These are phyloP conservation scores for Sedum album DNA, from an alignment of 164 flowering plant genomes.

Conservation along the genomic window DNA sequence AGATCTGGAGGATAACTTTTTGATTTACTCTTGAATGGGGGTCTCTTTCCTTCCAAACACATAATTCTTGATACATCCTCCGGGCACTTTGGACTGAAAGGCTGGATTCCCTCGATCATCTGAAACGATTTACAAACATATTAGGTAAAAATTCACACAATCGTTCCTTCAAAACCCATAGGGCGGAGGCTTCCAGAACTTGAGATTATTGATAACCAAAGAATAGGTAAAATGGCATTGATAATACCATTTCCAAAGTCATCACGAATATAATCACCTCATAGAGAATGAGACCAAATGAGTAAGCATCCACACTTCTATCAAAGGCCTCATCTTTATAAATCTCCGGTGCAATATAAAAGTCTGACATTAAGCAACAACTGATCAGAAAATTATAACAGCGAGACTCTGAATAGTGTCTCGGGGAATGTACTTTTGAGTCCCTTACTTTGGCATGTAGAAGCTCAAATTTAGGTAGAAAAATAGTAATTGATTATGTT, in stretches of 20 bases:
- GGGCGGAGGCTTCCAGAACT: background rate
- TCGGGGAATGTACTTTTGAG: background rate
- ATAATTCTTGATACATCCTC: constrained; percentile 62
- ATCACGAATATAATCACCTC: constrained; percentile 61
- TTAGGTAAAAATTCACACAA: background rate
- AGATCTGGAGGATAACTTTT: constrained; percentile 75
- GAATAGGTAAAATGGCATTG: too few relatives aligned
- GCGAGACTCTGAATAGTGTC: background rate
- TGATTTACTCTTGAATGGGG: constrained; percentile 54
- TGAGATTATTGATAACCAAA: background rate
- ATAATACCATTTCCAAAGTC: too few relatives aligned
- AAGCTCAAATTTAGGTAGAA: too few relatives aligned
- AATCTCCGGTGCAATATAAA: constrained; percentile 75
- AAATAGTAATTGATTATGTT: background rate
- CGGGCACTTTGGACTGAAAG: constrained; percentile 72
- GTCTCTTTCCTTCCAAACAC: constrained; percentile 68
- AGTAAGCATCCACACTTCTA: constrained; percentile 75
- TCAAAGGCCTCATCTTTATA: constrained; percentile 72
- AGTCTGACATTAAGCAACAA: constrained; percentile 26
- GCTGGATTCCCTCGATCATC: constrained; percentile 89
- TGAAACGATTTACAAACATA: constrained; percentile 17
- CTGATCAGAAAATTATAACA: constrained; percentile 5
- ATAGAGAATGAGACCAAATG: constrained; percentile 74
- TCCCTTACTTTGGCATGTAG: background rate
- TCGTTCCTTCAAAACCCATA: background rate